Evolutionary conservation across 179 eudicot species (phyloP).

Genomic region (Silene noctiflora): DNA sequence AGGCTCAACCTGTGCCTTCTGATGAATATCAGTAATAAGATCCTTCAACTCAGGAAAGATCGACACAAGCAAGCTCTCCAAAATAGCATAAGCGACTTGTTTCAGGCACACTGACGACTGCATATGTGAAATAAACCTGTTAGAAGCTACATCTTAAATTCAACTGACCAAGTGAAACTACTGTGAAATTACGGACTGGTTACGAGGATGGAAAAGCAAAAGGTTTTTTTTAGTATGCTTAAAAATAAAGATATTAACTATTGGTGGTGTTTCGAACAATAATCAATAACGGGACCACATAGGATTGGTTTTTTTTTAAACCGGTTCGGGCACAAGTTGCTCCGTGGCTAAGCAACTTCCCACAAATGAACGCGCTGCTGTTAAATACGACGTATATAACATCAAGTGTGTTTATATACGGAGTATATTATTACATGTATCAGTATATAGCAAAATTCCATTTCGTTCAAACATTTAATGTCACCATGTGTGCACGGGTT

Average conservation of each 20-base stretch:
- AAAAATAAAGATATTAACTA: too few species aligned
- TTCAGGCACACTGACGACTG: conserved; percentile 88
- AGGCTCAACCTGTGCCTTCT: conserved; percentile 42
- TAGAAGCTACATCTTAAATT: neutral
- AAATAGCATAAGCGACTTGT: conserved; percentile 71
- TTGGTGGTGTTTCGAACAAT: neutral
- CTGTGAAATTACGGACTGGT: neutral
- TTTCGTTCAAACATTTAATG: too few species aligned
- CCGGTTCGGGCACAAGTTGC: neutral
- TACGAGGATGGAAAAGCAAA: neutral
- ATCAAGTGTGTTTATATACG: too few species aligned
- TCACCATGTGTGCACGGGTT: too few species aligned
- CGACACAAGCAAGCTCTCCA: conserved; percentile 74
- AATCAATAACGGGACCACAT: too few species aligned
- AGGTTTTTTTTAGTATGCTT: too few species aligned
- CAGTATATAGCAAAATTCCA: too few species aligned
- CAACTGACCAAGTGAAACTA: neutral
- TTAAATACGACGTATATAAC: too few species aligned
- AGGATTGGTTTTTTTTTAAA: neutral
- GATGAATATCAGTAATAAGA: conserved; percentile 57
- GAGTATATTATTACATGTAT: too few species aligned
- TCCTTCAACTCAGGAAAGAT: conserved; percentile 87
- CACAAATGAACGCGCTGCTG: neutral
- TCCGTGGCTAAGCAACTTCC: neutral
- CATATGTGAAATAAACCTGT: conserved; percentile 17